phyloP scores from a whole-genome alignment of 164 flowering plant genomes.

The Stephania cephalantha region DNA sequence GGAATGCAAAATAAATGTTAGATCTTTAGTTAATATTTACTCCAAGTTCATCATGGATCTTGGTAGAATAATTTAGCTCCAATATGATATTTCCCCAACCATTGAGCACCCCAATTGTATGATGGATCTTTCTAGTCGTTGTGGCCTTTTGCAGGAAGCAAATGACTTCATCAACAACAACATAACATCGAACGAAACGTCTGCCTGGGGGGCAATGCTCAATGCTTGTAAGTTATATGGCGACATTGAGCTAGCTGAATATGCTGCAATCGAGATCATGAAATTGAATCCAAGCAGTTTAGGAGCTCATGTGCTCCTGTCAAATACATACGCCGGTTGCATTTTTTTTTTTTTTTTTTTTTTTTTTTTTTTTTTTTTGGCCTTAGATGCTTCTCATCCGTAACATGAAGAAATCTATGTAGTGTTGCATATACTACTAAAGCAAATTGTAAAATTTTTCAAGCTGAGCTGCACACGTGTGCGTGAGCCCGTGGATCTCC shows the following conservation, averaged over 20 bases:
- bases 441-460: no score
- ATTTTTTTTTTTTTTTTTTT: slow-evolving; percentile 5
- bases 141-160: slow-evolving; percentile 13
- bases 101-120: slow-evolving; percentile 11
- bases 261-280: slow-evolving; percentile 8
- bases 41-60: no score
- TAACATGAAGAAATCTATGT: slow-evolving; percentile 3
- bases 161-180: slow-evolving; percentile 10
- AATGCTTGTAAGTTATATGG: slow-evolving; percentile 11
- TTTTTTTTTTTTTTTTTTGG: not conserved
- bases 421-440: slow-evolving; percentile 1
- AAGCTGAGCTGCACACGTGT: no score
- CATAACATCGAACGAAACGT: not conserved
- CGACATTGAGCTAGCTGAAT: slow-evolving; percentile 14
- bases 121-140: slow-evolving; percentile 14
- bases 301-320: slow-evolving; percentile 18
- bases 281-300: slow-evolving; percentile 15
- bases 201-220: slow-evolving; percentile 13
- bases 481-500: no score
- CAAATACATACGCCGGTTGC: slow-evolving; percentile 22
- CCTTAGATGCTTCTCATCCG: slow-evolving; percentile 10
- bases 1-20: no score
- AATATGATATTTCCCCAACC: no score
- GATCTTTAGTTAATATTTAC: no score
- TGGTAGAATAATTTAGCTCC: no score